A percentile compares a stretch with the other conserved stretches of the same genome.
phyloP scores from a whole-genome alignment of 1,284 basidiomycete species.

The Waitea zeae region DNA sequence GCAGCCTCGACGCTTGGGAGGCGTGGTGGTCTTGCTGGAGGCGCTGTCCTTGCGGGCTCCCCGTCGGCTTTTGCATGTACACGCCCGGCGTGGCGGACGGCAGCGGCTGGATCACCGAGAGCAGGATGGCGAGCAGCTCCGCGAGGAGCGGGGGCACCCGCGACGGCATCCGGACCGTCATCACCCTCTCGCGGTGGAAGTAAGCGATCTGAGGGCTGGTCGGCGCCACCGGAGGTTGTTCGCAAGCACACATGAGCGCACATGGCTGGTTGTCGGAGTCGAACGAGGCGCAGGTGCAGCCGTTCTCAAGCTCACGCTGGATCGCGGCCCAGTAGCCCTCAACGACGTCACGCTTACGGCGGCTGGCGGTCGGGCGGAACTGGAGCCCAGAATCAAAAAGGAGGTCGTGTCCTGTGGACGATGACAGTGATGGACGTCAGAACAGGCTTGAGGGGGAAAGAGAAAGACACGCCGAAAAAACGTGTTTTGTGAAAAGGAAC shows the following conservation, averaged over 20 bases:
- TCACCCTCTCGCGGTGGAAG: slow-evolving; percentile 21
- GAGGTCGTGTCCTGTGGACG: slow-evolving; percentile 83
- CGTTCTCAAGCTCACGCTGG: slow-evolving; percentile 57
- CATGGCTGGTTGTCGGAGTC: slow-evolving; percentile 35
- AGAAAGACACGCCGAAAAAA: slow-evolving; percentile 16
- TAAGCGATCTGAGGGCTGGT: slow-evolving; percentile 26
- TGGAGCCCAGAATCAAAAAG: slow-evolving; percentile 71
- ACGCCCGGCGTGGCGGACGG: slow-evolving; percentile 7
- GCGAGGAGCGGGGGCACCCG: slow-evolving; percentile 56
- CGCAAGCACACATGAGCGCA: slow-evolving; percentile 34
- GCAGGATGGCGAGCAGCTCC: slow-evolving; percentile 70
- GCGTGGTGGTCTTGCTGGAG: slow-evolving; percentile 38
- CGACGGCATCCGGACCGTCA: slow-evolving; percentile 54
- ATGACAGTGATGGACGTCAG: no score
- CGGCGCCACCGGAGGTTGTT: slow-evolving; percentile 19
- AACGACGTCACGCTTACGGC: slow-evolving; percentile 56
- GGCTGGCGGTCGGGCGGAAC: slow-evolving; percentile 53
- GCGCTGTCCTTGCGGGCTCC: slow-evolving; percentile 19
- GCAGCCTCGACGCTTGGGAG: slow-evolving; percentile 38
- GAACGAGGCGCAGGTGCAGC: slow-evolving; percentile 77
- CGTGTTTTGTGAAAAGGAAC: background rate
- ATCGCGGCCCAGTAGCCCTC: slow-evolving; percentile 82
- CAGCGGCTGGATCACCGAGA: slow-evolving; percentile 67
- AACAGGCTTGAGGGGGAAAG: slow-evolving; percentile 5
- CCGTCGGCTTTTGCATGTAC: slow-evolving; percentile 13